Percentiles rank a stretch among this genome's conserved stretches.
Evolutionary conservation across 495 filamentous ascomycete species (phyloP).

Genomic region (Aspergillus carlsbadensis): DNA sequence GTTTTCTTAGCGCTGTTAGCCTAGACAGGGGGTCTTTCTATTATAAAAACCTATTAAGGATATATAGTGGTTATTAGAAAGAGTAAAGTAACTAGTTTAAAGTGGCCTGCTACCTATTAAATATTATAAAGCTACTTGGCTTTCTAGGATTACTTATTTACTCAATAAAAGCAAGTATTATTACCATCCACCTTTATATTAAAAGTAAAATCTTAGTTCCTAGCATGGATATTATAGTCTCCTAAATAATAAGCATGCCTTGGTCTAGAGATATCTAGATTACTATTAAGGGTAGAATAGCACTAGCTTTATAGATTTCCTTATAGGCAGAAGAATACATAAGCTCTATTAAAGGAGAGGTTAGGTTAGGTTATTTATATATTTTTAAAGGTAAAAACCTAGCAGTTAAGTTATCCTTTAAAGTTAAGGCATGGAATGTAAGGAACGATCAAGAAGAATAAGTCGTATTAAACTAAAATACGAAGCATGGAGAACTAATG

Average conservation of each 20-base stretch:
- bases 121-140: slow-evolving; percentile 5
- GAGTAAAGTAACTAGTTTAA: slow-evolving; percentile 11
- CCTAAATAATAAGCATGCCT: slow-evolving; percentile 7
- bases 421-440: background rate
- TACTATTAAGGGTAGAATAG: background rate
- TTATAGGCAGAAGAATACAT: slow-evolving; percentile 8
- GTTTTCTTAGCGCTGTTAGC: slow-evolving; percentile 53
- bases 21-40: slow-evolving; percentile 22
- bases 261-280: slow-evolving; percentile 7
- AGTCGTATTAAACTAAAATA: too few species aligned
- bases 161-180: slow-evolving; percentile 1
- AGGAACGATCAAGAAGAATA: too few species aligned
- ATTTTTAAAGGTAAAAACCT: background rate
- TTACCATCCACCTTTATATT: slow-evolving; percentile 10
- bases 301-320: slow-evolving; percentile 4
- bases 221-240: background rate
- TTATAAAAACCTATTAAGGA: slow-evolving; percentile 8
- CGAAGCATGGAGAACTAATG: too few species aligned
- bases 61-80: background rate
- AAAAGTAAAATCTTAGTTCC: slow-evolving; percentile 4
- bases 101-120: slow-evolving; percentile 10
- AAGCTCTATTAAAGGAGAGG: slow-evolving; percentile 1
- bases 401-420: slow-evolving; percentile 1
- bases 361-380: slow-evolving; percentile 1
- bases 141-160: slow-evolving; percentile 7